Conservation (phyloP, 2,329 filamentous ascomycete genomes). For the Furcasterigmium furcatum region DNA sequence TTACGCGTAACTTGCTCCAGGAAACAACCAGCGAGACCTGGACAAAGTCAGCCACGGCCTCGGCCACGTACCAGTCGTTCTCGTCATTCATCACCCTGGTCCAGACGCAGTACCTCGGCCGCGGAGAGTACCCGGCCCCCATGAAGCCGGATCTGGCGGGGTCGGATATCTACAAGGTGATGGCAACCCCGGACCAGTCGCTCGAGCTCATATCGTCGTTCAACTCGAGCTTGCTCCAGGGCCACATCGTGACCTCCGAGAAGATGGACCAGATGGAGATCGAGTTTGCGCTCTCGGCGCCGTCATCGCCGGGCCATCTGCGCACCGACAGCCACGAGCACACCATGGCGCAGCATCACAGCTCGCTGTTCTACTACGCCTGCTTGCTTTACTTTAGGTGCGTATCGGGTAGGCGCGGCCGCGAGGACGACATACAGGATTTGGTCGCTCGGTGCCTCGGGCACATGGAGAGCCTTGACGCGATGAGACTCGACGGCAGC, state of each 20-base stretch:
- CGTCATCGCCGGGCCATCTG: not conserved
- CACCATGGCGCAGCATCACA: not conserved
- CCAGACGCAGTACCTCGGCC: not conserved
- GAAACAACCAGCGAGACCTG: not conserved
- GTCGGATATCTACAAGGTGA: not conserved
- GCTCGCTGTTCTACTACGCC: constrained; percentile 4
- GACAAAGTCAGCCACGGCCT: not conserved
- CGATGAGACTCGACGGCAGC: not conserved
- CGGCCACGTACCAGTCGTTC: constrained; percentile 1
- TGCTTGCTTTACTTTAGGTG: constrained; percentile 5
- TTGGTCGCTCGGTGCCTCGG: constrained; percentile 1
- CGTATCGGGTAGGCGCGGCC: constrained; percentile 2
- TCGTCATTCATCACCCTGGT: not conserved
- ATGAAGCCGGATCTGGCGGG: not conserved
- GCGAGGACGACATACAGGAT: not conserved
- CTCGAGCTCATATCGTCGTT: not conserved
- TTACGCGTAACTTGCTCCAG: constrained; percentile 1
- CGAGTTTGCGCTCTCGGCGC: constrained; percentile 1
- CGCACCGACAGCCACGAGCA: not conserved
- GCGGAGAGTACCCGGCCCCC: not conserved
- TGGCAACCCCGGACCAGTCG: not conserved
- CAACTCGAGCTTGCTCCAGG: not conserved
- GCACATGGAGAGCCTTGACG: constrained; percentile 4
- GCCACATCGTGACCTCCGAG: not conserved
- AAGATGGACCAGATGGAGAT: constrained; percentile 1